Conservation (phyloP, 1,284 basidiomycete genomes). For the Malassezia furfur region DNA sequence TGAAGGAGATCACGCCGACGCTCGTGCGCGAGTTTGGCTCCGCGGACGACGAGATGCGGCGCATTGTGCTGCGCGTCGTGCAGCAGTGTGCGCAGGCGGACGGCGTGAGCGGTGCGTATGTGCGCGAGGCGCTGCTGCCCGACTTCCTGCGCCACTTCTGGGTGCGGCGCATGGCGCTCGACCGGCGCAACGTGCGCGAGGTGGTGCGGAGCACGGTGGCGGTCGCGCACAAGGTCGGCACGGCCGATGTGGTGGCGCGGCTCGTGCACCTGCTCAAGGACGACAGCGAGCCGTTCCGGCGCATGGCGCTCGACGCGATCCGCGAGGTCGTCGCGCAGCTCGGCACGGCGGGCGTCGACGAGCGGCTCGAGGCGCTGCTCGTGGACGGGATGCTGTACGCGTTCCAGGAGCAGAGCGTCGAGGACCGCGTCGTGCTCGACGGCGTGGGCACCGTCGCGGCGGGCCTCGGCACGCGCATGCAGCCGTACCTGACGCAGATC, state of each 20-base stretch:
- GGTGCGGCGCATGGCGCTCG: constrained; percentile 87
- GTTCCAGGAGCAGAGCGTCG: constrained; percentile 98
- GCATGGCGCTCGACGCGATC: constrained; percentile 99
- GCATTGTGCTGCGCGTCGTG: constrained; percentile 97
- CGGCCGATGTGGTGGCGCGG: constrained; percentile 85
- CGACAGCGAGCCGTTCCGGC: constrained; percentile 76
- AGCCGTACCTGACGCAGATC: constrained; percentile 96
- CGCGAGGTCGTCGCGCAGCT: constrained; percentile 87
- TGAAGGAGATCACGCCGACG: constrained; percentile 46
- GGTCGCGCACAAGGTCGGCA: constrained; percentile 89
- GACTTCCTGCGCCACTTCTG: constrained; percentile 99
- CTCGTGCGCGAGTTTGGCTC: constrained; percentile 98
- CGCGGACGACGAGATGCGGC: constrained; percentile 99
- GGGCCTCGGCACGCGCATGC: constrained; percentile 91
- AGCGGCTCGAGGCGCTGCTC: constrained; percentile 81
- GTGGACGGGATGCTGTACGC: constrained; percentile 98
- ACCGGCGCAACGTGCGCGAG: constrained; percentile 88
- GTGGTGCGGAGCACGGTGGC: constrained; percentile 98
- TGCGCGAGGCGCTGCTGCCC: constrained; percentile 89
- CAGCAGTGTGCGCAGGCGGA: constrained; percentile 98
- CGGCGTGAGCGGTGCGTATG: constrained; percentile 45
- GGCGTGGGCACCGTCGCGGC: constrained; percentile 96
- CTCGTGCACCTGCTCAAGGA: constrained; percentile 90
- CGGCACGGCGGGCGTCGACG: constrained; percentile 92
- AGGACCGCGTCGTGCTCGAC: constrained; percentile 97